Conservation (phyloP, 768 basidiomycete species). For the Leccinum boreale region DNA sequence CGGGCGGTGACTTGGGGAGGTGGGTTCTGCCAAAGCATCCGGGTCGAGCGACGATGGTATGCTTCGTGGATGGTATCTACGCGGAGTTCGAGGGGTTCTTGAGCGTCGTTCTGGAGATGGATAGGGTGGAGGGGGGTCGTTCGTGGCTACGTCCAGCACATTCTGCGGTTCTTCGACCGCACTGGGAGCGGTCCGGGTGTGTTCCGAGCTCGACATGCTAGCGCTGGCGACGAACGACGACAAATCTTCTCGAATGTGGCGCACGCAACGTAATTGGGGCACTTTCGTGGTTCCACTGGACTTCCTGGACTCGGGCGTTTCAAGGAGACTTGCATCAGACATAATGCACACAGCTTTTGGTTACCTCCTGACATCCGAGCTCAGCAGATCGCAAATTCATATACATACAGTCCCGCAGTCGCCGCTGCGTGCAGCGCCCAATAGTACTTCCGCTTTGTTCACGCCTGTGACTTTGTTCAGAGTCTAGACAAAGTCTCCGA, state of each 20-base stretch:
- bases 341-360: neutral
- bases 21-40: conserved; percentile 35
- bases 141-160: conserved; percentile 6
- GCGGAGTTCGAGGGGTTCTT: conserved; percentile 30
- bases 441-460: no score
- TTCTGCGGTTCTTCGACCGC: conserved; percentile 2
- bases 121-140: conserved; percentile 74
- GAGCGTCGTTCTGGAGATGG: conserved; percentile 47
- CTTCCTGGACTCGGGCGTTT: neutral
- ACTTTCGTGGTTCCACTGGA: neutral
- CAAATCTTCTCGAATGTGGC: neutral
- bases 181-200: neutral
- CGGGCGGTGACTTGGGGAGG: conserved; percentile 17
- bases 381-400: neutral
- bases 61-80: conserved; percentile 29
- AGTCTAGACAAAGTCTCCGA: no score
- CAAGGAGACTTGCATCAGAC: neutral
- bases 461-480: neutral
- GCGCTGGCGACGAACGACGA: neutral
- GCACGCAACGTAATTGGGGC: conserved; percentile 4
- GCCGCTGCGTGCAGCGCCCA: neutral
- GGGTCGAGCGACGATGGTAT: conserved; percentile 34
- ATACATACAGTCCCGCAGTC: neutral
- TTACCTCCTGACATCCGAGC: neutral
- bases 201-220: conserved; percentile 11